Base-by-base conservation (phyloP, 2,329 filamentous ascomycete species). In the Colletotrichum australisinense region DNA sequence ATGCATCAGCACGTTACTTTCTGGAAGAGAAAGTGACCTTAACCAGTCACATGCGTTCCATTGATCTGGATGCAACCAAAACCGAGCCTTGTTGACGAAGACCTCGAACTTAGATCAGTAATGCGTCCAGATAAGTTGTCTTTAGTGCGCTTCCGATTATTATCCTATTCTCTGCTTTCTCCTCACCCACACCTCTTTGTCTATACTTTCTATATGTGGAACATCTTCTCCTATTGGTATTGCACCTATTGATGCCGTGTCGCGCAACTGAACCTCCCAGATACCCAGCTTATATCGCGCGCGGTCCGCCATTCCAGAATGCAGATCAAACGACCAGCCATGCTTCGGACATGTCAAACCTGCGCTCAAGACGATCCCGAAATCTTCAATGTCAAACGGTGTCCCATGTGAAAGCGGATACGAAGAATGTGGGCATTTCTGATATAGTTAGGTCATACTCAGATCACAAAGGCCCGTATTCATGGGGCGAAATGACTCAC, bases 371-470 rank as follows among this genome's bases (percentile, higher is more conserved):
- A 87, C 84, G 2, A 93, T 82, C 0, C 92, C 92, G 78, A 93
- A 94, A 73, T 94, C 92, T 76, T 94, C 92, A 76, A 94, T 93
- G 67, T 94, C 92, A 71, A 93, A 93, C 0, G 91, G 84, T 0
- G 82, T 87, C 0, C 90, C 91, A 56, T 88, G 86, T 0, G 91
- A 93, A 1, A 94, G 85, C 0, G 92, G 92, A 70, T 88, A 94
- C 0, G 91, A 88, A 1, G 89, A 90, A 76, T 94, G 92, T 1
- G 92, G 92, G 72, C 92, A 94, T 85, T 87, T 85, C 90, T 92
- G 73, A 9, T 8, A 22, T 3, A 11, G 42, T 65, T 8, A 24
- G 9, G 1, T 12, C 4, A 9, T 5, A 12, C 7, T n/a, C 3
- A 8, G 5, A 22, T 5, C 1, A 28, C 14, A 9, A 2, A 3